phyloP scores from a whole-genome alignment of 768 basidiomycete species.

The Xerocomellus intermedius region DNA sequence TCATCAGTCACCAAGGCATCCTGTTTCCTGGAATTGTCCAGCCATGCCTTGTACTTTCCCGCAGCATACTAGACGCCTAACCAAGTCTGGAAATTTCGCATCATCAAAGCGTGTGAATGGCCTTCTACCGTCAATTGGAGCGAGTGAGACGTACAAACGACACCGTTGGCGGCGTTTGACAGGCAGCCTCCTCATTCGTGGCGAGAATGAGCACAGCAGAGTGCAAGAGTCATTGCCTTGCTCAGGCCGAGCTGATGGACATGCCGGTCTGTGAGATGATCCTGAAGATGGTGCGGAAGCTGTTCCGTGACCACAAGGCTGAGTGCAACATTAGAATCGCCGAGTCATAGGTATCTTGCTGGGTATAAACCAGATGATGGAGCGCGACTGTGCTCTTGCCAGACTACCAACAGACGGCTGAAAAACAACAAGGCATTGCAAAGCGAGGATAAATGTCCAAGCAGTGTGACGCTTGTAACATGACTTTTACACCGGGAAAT shows the following conservation, averaged over 20 bases:
- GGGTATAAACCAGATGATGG: not conserved
- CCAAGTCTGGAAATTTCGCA: not conserved
- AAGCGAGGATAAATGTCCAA: not conserved
- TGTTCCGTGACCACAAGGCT: not conserved
- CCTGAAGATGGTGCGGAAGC: no score
- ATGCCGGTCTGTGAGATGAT: not conserved
- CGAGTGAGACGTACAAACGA: not conserved
- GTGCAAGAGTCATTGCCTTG: not conserved
- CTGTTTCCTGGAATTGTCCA: not conserved
- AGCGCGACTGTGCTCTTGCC: not conserved
- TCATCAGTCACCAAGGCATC: not conserved
- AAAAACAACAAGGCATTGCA: not conserved
- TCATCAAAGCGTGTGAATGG: slow-evolving; percentile 3
- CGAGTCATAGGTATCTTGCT: not conserved
- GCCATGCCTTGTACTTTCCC: not conserved
- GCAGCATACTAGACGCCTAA: not conserved
- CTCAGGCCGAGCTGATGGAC: not conserved
- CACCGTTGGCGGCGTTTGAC: not conserved
- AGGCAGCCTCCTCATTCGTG: not conserved
- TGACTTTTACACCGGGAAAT: not conserved
- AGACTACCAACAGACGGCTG: not conserved
- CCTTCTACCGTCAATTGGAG: not conserved
- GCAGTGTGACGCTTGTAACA: not conserved
- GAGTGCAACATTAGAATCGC: not conserved
- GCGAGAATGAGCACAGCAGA: not conserved